phyloP scores from a whole-genome alignment of 2,329 filamentous ascomycete species.

The Incumbomyces lentus region DNA sequence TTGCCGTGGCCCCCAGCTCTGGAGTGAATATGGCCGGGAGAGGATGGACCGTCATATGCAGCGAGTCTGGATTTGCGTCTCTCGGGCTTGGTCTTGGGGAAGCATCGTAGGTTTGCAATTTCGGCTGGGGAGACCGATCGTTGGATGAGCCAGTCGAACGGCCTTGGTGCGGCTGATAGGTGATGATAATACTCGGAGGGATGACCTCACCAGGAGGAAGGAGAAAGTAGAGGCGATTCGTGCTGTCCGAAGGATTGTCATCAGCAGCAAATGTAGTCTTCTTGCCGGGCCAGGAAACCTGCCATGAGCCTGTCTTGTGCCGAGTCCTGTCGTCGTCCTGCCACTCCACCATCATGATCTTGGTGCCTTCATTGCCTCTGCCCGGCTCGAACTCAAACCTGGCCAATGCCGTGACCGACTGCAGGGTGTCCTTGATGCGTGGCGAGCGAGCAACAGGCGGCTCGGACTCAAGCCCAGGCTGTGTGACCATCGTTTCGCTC shows the following conservation, averaged over 20 bases:
- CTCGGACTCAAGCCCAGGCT: neutral
- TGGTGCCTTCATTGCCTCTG: slow-evolving; percentile 70
- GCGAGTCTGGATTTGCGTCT: slow-evolving; percentile 23
- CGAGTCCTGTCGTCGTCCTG: slow-evolving; percentile 49
- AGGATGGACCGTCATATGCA: slow-evolving; percentile 57
- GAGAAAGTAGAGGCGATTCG: slow-evolving; percentile 67
- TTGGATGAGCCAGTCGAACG: slow-evolving; percentile 22
- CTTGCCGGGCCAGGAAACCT: slow-evolving; percentile 76
- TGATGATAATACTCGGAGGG: slow-evolving; percentile 61
- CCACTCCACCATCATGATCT: slow-evolving; percentile 92
- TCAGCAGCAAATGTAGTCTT: slow-evolving; percentile 57
- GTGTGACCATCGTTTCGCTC: no score
- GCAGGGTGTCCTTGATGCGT: slow-evolving; percentile 14
- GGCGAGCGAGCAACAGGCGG: slow-evolving; percentile 1
- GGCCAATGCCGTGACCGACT: slow-evolving; percentile 51
- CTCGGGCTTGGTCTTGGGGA: slow-evolving; percentile 18
- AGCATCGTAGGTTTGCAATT: neutral
- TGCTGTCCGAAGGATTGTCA: slow-evolving; percentile 44
- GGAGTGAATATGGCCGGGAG: slow-evolving; percentile 78
- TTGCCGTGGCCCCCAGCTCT: slow-evolving; percentile 57
- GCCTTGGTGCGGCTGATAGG: slow-evolving; percentile 19
- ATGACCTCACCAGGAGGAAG: slow-evolving; percentile 62
- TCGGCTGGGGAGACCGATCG: slow-evolving; percentile 16
- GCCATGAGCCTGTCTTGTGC: slow-evolving; percentile 51
- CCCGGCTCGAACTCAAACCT: slow-evolving; percentile 79